These are phyloP conservation scores for Orbilia ellipsospora DNA, from an alignment of 2,329 filamentous ascomycete genomes.

Conservation along the genomic window DNA sequence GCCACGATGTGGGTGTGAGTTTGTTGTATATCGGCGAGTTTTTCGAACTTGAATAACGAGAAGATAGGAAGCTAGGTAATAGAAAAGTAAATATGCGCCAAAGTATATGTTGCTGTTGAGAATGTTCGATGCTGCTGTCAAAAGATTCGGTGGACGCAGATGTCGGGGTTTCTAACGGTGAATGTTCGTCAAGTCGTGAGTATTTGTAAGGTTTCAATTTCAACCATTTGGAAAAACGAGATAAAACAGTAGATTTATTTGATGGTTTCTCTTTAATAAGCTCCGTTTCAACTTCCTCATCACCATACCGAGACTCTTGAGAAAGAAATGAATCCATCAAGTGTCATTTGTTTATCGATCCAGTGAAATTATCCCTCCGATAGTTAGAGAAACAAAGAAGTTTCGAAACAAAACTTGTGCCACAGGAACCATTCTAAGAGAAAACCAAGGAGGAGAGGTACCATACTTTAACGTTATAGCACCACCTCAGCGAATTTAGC, in stretches of 20 bases:
- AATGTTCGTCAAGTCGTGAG: background rate
- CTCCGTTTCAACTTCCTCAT: background rate
- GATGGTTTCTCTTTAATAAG: background rate
- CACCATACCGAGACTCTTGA: background rate
- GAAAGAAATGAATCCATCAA: conserved; percentile 4
- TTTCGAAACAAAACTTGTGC: background rate
- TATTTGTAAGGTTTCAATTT: background rate
- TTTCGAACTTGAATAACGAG: conserved; percentile 21
- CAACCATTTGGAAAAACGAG: background rate
- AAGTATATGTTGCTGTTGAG: background rate
- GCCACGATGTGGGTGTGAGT: conserved; percentile 41
- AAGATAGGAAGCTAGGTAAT: conserved; percentile 35
- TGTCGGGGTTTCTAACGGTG: background rate
- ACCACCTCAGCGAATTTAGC: too few species aligned
- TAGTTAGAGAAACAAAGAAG: too few species aligned
- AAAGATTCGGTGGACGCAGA: background rate
- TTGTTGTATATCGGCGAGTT: conserved; percentile 5
- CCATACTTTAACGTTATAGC: too few species aligned
- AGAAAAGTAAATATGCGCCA: conserved; percentile 7
- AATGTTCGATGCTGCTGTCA: background rate
- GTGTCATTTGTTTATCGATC: background rate
- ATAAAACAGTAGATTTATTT: background rate
- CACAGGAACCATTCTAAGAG: background rate
- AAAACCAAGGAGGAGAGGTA: too few species aligned
- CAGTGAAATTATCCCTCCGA: background rate